Evolutionary conservation across 2,329 filamentous ascomycete genomes (phyloP).

Genomic region (Macroventuria anomochaeta): DNA sequence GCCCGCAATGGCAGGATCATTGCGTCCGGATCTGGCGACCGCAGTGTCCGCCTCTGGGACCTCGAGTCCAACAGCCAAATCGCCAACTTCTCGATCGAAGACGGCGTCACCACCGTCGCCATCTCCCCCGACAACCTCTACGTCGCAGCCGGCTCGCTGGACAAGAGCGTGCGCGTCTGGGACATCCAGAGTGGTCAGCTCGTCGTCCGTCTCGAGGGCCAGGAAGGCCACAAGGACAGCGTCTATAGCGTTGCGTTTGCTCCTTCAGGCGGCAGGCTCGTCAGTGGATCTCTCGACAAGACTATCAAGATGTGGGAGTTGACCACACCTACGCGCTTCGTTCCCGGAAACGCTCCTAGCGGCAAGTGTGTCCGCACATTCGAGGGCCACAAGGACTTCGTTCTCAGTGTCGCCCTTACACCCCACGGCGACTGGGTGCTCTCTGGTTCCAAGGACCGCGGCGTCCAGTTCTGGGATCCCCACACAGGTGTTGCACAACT

Average conservation of each 20-base stretch:
- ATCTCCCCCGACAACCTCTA: slow-evolving; percentile 95
- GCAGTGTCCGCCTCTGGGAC: slow-evolving; percentile 95
- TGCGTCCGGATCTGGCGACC: slow-evolving; percentile 91
- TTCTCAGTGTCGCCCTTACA: slow-evolving; percentile 92
- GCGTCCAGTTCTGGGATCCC: slow-evolving; percentile 98
- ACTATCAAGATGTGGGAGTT: slow-evolving; percentile 99
- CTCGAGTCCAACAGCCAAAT: slow-evolving; percentile 84
- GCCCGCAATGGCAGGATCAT: slow-evolving; percentile 92
- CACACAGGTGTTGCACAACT: slow-evolving; percentile 91
- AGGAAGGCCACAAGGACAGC: slow-evolving; percentile 94
- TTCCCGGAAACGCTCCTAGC: slow-evolving; percentile 74
- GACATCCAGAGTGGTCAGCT: slow-evolving; percentile 86
- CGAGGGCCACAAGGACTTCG: slow-evolving; percentile 98
- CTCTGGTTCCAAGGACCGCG: slow-evolving; percentile 94
- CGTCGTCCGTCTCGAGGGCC: slow-evolving; percentile 88
- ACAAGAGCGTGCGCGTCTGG: slow-evolving; percentile 98
- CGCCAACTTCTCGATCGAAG: slow-evolving; percentile 88
- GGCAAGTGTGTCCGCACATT: slow-evolving; percentile 97
- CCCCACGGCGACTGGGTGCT: slow-evolving; percentile 96
- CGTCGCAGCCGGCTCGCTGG: slow-evolving; percentile 91
- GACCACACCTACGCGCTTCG: slow-evolving; percentile 70
- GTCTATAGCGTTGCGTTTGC: slow-evolving; percentile 97
- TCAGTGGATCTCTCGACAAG: slow-evolving; percentile 94
- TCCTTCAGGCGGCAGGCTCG: slow-evolving; percentile 88
- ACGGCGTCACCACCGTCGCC: slow-evolving; percentile 95